A percentile compares a stretch with the other conserved stretches of the same genome.
phyloP scores from a whole-genome alignment of 306 rosid species.

The Quercus wislizeni region DNA sequence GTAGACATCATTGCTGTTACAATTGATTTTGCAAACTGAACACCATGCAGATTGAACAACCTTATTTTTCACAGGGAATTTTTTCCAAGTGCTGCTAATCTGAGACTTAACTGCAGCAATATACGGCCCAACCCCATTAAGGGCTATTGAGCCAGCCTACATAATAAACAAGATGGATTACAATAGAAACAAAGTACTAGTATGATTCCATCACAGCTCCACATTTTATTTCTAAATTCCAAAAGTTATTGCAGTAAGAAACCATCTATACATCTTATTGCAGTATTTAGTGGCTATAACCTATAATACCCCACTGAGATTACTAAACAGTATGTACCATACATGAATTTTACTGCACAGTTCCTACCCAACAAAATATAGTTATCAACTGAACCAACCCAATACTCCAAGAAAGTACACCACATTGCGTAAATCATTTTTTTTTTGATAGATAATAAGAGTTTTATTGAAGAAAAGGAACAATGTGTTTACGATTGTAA shows the following conservation, averaged over 20 bases:
- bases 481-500: no score
- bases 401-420: background rate
- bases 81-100: slow-evolving; percentile 31
- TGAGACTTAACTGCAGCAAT: slow-evolving; percentile 41
- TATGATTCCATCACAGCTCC: background rate
- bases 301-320: background rate
- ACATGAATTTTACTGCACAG: no score
- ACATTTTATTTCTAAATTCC: background rate
- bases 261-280: background rate
- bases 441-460: no score
- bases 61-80: slow-evolving; percentile 39
- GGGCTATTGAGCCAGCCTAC: slow-evolving; percentile 49
- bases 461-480: no score
- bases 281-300: background rate
- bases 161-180: slow-evolving; percentile 10
- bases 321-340: background rate
- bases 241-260: background rate
- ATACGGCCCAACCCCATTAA: slow-evolving; percentile 34
- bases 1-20: slow-evolving; percentile 57
- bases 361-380: background rate
- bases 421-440: background rate
- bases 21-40: slow-evolving; percentile 56
- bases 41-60: slow-evolving; percentile 55
- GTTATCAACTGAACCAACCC: background rate
- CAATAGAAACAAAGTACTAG: background rate